Percentiles rank a stretch among this genome's conserved stretches.
Evolutionary conservation across 805 yeast genomes (phyloP).

Genomic region (Candida caryicola): DNA sequence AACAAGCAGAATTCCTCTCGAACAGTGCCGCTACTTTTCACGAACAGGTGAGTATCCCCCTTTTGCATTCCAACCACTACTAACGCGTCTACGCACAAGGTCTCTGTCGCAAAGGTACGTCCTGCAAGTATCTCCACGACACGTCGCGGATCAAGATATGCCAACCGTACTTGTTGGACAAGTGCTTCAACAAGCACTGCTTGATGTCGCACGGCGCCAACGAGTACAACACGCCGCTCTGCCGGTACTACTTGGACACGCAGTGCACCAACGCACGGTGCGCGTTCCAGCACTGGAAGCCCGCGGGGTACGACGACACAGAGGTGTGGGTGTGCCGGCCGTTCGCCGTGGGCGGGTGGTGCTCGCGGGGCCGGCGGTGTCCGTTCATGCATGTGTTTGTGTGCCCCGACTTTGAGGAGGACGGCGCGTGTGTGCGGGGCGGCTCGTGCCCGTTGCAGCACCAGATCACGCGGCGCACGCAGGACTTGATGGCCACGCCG

Average conservation of each 20-base stretch:
- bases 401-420: slow-evolving; percentile 70
- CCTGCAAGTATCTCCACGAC: slow-evolving; percentile 56
- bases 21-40: slow-evolving; percentile 35
- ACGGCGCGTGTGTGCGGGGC: slow-evolving; percentile 56
- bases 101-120: slow-evolving; percentile 48
- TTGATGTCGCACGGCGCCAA: slow-evolving; percentile 53
- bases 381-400: slow-evolving; percentile 53
- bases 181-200: slow-evolving; percentile 51
- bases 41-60: slow-evolving; percentile 34
- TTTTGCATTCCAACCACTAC: slow-evolving; percentile 6
- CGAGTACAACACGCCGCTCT: slow-evolving; percentile 53
- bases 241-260: slow-evolving; percentile 25
- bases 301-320: slow-evolving; percentile 45
- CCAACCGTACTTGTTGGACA: slow-evolving; percentile 42
- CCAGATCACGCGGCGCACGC: slow-evolving; percentile 26
- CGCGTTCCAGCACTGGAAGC: slow-evolving; percentile 42
- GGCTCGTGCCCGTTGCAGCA: slow-evolving; percentile 54
- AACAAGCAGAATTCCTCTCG: slow-evolving; percentile 11
- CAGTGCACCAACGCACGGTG: slow-evolving; percentile 48
- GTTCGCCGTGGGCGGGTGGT: slow-evolving; percentile 68
- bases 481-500: slow-evolving; percentile 21
- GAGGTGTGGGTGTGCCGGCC: slow-evolving; percentile 57
- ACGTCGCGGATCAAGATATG: slow-evolving; percentile 54
- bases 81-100: slow-evolving; percentile 36
- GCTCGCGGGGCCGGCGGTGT: slow-evolving; percentile 59